These are phyloP conservation scores for Penicillium sp. DNA, from an alignment of 2,329 filamentous ascomycete species.

Conservation along the genomic window DNA sequence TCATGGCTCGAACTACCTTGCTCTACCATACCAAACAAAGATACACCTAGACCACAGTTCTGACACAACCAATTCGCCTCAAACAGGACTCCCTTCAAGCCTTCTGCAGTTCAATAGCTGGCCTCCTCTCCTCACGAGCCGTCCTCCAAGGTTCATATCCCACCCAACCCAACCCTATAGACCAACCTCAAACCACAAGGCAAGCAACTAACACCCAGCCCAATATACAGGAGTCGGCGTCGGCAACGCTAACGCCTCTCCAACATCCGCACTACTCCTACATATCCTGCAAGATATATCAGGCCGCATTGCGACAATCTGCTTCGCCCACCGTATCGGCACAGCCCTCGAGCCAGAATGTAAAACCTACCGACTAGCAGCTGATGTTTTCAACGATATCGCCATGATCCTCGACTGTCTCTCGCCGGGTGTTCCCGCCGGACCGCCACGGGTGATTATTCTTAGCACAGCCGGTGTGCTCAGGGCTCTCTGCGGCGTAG, in stretches of 20 bases:
- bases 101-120: constrained; percentile 44
- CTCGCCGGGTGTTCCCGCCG: constrained; percentile 68
- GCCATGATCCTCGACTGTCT: constrained; percentile 83
- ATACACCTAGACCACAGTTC: neutral
- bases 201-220: neutral
- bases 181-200: neutral
- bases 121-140: constrained; percentile 73
- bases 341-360: constrained; percentile 84
- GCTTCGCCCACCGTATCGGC: constrained; percentile 79
- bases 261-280: constrained; percentile 76
- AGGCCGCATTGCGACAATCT: constrained; percentile 77
- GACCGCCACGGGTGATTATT: constrained; percentile 52
- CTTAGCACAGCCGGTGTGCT: constrained; percentile 62
- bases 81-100: constrained; percentile 42
- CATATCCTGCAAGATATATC: constrained; percentile 80
- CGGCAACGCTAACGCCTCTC: constrained; percentile 73
- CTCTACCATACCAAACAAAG: neutral
- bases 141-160: constrained; percentile 64
- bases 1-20: neutral
- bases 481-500: constrained; percentile 77
- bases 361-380: constrained; percentile 83
- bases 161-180: neutral
- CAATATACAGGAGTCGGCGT: constrained; percentile 66
- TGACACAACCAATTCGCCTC: neutral
- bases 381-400: constrained; percentile 83